phyloP scores from a whole-genome alignment of 345 rosid genomes.

The Mallotus nudiflorus region DNA sequence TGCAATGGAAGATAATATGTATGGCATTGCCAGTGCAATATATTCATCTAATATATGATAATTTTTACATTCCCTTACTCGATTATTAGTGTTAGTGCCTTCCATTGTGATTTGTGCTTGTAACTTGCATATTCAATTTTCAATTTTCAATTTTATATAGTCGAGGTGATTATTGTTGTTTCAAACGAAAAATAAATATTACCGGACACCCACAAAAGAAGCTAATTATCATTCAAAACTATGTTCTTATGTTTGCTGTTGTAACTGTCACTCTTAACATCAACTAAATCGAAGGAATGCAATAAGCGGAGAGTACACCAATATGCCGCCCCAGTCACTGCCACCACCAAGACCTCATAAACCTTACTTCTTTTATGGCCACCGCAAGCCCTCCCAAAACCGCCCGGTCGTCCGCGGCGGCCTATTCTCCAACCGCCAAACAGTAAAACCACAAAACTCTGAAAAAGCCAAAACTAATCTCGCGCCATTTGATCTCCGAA shows the following conservation, averaged over 20 bases:
- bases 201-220: too few species aligned
- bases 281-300: too few species aligned
- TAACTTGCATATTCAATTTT: not conserved
- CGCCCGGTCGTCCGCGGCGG: conserved; percentile 82
- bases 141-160: too few species aligned
- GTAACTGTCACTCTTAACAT: too few species aligned
- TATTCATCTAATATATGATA: too few species aligned
- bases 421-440: conserved; percentile 69
- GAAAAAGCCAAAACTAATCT: conserved; percentile 12
- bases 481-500: conserved; percentile 54
- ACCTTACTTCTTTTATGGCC: conserved; percentile 79
- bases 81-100: not conserved
- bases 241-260: too few species aligned
- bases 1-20: not conserved
- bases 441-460: conserved; percentile 22
- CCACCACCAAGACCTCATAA: conserved; percentile 28
- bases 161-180: too few species aligned
- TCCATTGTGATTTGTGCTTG: not conserved
- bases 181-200: too few species aligned
- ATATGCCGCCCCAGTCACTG: conserved; percentile 24
- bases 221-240: too few species aligned
- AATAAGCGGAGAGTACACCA: not conserved
- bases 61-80: not conserved
- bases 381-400: conserved; percentile 79
- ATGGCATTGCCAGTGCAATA: not conserved